Percentiles rank a stretch among this genome's conserved stretches.
Conservation (phyloP, 2,329 filamentous ascomycete genomes). For the Colletotrichum orbiculare region DNA sequence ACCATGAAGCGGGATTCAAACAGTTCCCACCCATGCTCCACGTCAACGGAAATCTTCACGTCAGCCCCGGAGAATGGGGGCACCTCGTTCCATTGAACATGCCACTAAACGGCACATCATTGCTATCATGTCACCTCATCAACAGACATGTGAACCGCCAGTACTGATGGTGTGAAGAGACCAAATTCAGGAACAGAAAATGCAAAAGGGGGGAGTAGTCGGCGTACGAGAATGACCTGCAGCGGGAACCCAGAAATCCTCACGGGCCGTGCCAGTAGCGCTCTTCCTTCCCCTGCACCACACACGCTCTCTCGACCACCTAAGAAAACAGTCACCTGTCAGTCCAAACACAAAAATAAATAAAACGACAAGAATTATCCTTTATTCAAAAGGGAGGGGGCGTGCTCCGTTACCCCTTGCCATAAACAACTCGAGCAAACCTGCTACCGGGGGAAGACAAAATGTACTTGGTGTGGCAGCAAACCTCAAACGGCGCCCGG, state of each 20-base stretch:
- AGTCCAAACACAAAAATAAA: background rate
- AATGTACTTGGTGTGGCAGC: conserved; percentile 21
- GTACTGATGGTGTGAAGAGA: too few species aligned
- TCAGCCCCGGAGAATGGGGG: too few species aligned
- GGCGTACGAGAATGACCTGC: background rate
- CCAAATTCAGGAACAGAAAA: too few species aligned
- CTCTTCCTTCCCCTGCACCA: background rate
- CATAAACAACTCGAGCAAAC: conserved; percentile 5
- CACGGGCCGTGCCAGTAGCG: conserved; percentile 18
- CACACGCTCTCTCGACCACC: background rate
- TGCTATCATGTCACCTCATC: too few species aligned
- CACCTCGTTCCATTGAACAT: too few species aligned
- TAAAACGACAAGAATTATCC: background rate
- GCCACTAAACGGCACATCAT: too few species aligned
- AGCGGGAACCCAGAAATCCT: conserved; percentile 3
- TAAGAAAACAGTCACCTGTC: conserved; percentile 14
- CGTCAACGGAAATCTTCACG: too few species aligned
- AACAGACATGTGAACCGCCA: too few species aligned
- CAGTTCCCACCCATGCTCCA: too few species aligned
- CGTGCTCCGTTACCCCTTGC: background rate
- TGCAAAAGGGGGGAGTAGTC: too few species aligned
- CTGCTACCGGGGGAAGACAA: background rate
- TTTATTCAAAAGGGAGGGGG: background rate
- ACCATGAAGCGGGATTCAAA: too few species aligned
- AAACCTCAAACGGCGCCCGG: conserved; percentile 12